Conservation (phyloP, 169 alveolate species). For the Eimeria necatrix region DNA sequence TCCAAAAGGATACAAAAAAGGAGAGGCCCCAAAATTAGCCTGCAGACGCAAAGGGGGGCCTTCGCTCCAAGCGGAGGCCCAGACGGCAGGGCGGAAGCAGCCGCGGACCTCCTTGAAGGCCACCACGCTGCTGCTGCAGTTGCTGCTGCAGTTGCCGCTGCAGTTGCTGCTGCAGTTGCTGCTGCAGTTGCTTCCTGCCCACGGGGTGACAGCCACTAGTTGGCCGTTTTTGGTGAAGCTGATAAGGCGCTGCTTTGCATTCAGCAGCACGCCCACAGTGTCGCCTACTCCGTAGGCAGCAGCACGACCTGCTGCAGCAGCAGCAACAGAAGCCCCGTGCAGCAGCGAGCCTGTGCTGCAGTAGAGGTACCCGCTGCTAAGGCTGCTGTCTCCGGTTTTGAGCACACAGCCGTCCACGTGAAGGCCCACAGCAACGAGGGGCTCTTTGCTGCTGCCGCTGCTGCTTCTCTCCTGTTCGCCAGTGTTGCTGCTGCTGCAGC, state of each 20-base stretch:
- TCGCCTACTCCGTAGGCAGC: conserved; percentile 81
- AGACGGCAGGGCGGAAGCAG: conserved; percentile 82
- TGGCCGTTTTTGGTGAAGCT: conserved; percentile 84
- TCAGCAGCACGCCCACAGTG: conserved; percentile 82
- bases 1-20: conserved; percentile 72
- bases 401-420: conserved; percentile 82
- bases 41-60: conserved; percentile 33
- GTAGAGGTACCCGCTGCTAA: conserved; percentile 82
- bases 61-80: conserved; percentile 36
- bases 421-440: conserved; percentile 79
- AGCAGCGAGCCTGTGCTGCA: conserved; percentile 78
- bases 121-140: conserved; percentile 3
- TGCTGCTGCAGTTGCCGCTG: not conserved
- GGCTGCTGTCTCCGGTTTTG: conserved; percentile 74
- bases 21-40: conserved; percentile 83
- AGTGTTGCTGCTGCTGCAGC: conserved; percentile 54
- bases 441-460: not conserved
- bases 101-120: conserved; percentile 72
- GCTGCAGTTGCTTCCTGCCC: conserved; percentile 19
- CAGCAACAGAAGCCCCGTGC: conserved; percentile 64
- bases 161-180: not conserved
- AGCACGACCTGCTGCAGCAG: conserved; percentile 70
- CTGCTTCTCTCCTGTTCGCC: not conserved
- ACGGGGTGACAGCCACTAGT: conserved; percentile 23
- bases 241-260: conserved; percentile 55